Evolutionary conservation across 768 basidiomycete species (phyloP), one percentile per base, ranked within the genome.

Genomic region (Polyporus arcularius): DNA sequence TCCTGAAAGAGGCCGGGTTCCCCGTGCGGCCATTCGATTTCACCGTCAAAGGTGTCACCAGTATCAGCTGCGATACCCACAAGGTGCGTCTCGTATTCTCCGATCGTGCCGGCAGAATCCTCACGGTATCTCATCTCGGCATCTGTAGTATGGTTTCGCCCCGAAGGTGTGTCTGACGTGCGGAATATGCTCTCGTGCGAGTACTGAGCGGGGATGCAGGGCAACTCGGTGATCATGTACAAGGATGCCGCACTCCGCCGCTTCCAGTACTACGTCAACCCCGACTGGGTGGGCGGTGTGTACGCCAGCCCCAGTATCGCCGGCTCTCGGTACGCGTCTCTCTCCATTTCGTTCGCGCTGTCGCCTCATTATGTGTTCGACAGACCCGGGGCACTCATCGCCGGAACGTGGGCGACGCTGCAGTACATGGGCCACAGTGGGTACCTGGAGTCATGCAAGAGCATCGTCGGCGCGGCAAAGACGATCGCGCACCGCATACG

Each of bases 391-490:
- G 87, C 95, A 0, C 77, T 98, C 62, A 89, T 99, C 61, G 96
- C 96, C 28, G 96, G 92, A 48, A 88, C 94, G 31, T 99, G 95
- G 94, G 96, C 96, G 7, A 94, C 94, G 2, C 89, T 99, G 87
- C 90, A 96, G 63, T 86, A 92, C 72, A 89, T 98, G 78, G 96
- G 96, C 31, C 80, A 87, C 61, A 94, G 91, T 35, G 96, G 96
- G 11, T 98, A 99, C 76, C 81, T 91, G 26, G 79, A 83, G 55
- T 95, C 96, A 1, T 98, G 96, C 70, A 82, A 82, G 30, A 76
- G 82, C 30, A 98, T 99, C 61, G 91, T 98, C 53, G 78, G 79
- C 30, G 85, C 87, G 38, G 81, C 94, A 4, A 84, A 89, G 51
- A 78, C 68, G 15, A 92, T 97, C 64, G 88, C 86, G 31, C 78